phyloP scores from a whole-genome alignment of 345 rosid genomes.

The Hibiscus tridactylites region DNA sequence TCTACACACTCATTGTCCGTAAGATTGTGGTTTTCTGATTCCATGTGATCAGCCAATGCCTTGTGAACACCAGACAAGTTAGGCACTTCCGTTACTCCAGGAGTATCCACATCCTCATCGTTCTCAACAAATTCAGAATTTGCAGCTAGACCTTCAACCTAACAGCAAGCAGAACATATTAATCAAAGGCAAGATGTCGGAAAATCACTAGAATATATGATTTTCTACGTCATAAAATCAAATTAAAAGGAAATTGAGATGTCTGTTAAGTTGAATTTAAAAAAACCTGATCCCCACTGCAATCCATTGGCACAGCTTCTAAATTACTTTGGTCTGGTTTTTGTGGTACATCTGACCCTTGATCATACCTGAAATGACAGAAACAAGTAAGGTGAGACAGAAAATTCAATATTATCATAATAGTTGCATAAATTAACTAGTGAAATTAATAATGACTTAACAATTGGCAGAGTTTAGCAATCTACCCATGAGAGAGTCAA shows the following conservation, averaged over 20 bases:
- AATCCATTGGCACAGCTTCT: constrained; percentile 34
- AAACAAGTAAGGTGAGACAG: neutral
- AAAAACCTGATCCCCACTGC: constrained; percentile 52
- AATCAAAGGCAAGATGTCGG: neutral
- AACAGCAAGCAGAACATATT: constrained; percentile 12
- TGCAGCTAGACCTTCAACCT: constrained; percentile 41
- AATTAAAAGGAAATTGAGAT: neutral
- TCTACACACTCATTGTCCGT: constrained; percentile 26
- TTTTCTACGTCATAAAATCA: neutral
- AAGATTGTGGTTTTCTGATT: constrained; percentile 44
- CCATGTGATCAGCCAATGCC: constrained; percentile 54
- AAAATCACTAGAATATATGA: neutral
- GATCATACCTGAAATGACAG: constrained; percentile 39
- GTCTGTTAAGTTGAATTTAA: neutral
- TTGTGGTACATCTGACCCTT: constrained; percentile 29
- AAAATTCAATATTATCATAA: neutral
- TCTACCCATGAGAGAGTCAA: neutral
- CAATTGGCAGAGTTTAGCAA: neutral
- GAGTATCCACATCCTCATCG: constrained; percentile 87
- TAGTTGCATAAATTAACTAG: neutral
- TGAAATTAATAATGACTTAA: neutral
- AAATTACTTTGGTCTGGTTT: constrained; percentile 25
- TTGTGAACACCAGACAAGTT: constrained; percentile 56
- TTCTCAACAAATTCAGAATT: constrained; percentile 47
- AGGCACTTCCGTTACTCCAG: constrained; percentile 74